Conservation (phyloP, 2,329 filamentous ascomycete species). For the Epichloe aotearoae region DNA sequence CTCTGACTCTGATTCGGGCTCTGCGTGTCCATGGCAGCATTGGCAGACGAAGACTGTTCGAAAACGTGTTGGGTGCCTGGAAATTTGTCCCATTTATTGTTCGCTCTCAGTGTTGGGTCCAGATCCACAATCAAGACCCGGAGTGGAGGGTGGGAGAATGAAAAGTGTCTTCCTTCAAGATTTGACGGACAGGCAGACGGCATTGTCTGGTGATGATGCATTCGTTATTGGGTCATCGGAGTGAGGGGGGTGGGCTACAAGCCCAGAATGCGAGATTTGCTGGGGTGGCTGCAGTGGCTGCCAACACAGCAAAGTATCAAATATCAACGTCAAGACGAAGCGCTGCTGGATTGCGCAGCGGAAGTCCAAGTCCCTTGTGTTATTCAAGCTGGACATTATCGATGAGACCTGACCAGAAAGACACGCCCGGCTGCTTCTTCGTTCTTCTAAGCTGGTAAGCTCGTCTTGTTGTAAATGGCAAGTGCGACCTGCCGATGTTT, state of each 20-base stretch:
- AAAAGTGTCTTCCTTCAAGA: too few species aligned
- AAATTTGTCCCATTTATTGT: neutral
- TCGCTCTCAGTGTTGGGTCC: neutral
- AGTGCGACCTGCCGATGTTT: neutral
- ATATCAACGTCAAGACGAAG: neutral
- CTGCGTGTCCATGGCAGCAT: too few species aligned
- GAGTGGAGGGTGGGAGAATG: too few species aligned
- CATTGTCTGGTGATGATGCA: too few species aligned
- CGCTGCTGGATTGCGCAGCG: neutral
- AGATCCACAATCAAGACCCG: too few species aligned
- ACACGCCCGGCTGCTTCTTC: too few species aligned
- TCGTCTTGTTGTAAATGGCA: neutral
- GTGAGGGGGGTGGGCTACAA: neutral
- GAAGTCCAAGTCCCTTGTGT: too few species aligned
- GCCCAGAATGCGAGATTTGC: neutral
- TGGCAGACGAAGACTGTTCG: neutral
- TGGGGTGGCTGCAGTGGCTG: neutral
- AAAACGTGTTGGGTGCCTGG: neutral
- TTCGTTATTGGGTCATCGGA: neutral
- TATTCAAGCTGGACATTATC: too few species aligned
- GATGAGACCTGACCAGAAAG: neutral
- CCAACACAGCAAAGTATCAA: neutral
- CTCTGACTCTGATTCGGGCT: neutral
- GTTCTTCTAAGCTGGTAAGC: neutral
- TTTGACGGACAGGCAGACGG: neutral